Base-by-base conservation (phyloP, 73 alveolate species). In the Paramecium sexaurelia region DNA sequence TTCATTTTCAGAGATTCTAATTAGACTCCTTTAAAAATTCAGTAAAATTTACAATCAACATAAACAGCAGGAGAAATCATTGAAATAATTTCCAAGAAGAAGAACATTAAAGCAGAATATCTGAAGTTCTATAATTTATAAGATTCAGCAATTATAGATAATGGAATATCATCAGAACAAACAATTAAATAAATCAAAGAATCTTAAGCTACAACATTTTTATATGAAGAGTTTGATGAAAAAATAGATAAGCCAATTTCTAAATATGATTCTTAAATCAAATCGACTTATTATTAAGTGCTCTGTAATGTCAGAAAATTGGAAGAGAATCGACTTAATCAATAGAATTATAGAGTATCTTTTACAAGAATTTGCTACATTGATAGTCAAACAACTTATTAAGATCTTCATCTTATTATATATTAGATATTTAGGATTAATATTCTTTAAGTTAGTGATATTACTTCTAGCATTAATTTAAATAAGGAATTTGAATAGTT, bases 1-100 rank as follows among this genome's bases (percentile, higher is more conserved):
- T 67, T 83, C 20, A 75, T 84, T 20, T 68, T 85, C 7, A 47
- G 85, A 84, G 82, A 92, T 61, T 57, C 86, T 27, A 69, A 35
- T 1, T 32, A 29, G n/a, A 55, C 56, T 6, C 90, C 93, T 29
- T 29, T 61, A 27, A 87, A 78, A 88, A 57, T 88, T 40, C 43
- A 37, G 43, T 26, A 29, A 37, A 13, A 84, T 6, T 69, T 68
- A 11, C 68, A 37, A 68, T 57, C 94, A 22, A 82, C 85, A 7
- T 20, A 32, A 40, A 33, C 90, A 40, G 87, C 69, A 5, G 37
- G 39, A 17, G 73, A 68, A 68, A 35, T 82, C 0, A 68, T 69
- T 15, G 43, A 88, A 69, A 61, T 56, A 11, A 61, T 88, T 17
- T 39, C 73, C n/a, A 78, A 78, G 17, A 13, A 20, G 3, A 78